These are phyloP conservation scores for Coemansia sp. DNA, from an alignment of 192 early-diverging fungal species.

Conservation along the genomic window DNA sequence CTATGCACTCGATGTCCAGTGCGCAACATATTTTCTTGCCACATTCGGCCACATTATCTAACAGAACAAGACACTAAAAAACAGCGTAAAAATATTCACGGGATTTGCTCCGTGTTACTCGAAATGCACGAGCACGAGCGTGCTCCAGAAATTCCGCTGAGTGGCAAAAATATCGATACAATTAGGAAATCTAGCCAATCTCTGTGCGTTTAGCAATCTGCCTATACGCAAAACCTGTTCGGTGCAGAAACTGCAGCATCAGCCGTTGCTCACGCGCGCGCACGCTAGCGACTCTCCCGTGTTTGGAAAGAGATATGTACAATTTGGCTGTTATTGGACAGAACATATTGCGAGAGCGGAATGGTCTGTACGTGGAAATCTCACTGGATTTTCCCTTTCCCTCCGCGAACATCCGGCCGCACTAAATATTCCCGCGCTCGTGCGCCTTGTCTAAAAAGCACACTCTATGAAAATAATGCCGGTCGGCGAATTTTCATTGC, in stretches of 20 bases:
- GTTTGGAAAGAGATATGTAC: neutral
- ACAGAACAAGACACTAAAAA: neutral
- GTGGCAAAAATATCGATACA: neutral
- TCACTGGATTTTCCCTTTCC: no score
- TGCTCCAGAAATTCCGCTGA: neutral
- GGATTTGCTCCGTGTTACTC: constrained; percentile 6
- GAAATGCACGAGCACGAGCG: neutral
- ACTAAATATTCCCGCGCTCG: no score
- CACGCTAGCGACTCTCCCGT: neutral
- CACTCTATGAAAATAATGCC: no score
- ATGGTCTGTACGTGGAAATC: no score
- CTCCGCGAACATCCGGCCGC: no score
- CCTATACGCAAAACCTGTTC: neutral
- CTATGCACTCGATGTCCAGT: constrained; percentile 7
- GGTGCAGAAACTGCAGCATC: no score
- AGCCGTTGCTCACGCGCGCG: neutral
- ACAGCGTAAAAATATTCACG: constrained; percentile 1
- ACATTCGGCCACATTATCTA: neutral
- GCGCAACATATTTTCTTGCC: neutral
- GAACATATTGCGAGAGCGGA: no score
- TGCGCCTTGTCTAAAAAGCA: no score
- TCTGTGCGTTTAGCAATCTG: neutral
- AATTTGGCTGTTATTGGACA: neutral
- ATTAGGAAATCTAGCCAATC: neutral
- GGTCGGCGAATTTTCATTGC: no score